Percentiles rank a stretch among this genome's conserved stretches.
These are phyloP conservation scores for Fusarium luffae DNA, from an alignment of 2,329 filamentous ascomycete species.

Conservation along the genomic window DNA sequence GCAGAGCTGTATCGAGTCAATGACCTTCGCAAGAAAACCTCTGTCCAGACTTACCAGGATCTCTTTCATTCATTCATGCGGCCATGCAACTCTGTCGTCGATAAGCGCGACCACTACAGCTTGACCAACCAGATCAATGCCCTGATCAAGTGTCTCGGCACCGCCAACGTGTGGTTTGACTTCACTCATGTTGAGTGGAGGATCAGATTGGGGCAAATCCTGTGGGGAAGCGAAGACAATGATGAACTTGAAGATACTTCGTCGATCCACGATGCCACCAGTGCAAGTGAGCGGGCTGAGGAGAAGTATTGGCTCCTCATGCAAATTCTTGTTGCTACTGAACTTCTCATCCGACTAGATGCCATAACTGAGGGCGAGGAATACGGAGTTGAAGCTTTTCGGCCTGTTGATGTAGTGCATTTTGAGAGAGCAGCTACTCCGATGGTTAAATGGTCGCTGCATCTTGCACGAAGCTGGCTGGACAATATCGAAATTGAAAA, in stretches of 20 bases:
- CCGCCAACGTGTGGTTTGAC: conserved; percentile 77
- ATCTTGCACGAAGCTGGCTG: conserved; percentile 73
- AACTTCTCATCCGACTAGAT: conserved; percentile 73
- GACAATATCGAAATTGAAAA: conserved; percentile 72
- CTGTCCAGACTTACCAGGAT: conserved; percentile 70
- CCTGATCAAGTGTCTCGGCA: conserved; percentile 71
- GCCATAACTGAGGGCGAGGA: conserved; percentile 71
- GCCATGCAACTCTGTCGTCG: conserved; percentile 66
- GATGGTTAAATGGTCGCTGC: conserved; percentile 74
- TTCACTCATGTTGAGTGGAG: conserved; percentile 81
- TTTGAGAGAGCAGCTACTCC: conserved; percentile 71
- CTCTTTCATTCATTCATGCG: conserved; percentile 70
- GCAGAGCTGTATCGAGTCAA: conserved; percentile 66
- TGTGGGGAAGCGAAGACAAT: conserved; percentile 70
- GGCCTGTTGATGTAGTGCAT: conserved; percentile 66
- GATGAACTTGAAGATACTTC: conserved; percentile 65
- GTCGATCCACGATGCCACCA: conserved; percentile 61
- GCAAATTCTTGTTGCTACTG: conserved; percentile 72
- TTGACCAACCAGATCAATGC: conserved; percentile 77
- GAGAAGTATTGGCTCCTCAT: conserved; percentile 75
- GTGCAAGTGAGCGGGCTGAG: conserved; percentile 64
- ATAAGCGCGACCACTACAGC: conserved; percentile 68
- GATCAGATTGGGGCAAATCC: conserved; percentile 75
- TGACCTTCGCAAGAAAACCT: conserved; percentile 61
- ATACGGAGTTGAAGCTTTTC: conserved; percentile 62